A percentile compares a stretch with the other conserved stretches of the same genome.
Conservation (phyloP, 352 stramenopile species). For the Phytophthora cactorum region DNA sequence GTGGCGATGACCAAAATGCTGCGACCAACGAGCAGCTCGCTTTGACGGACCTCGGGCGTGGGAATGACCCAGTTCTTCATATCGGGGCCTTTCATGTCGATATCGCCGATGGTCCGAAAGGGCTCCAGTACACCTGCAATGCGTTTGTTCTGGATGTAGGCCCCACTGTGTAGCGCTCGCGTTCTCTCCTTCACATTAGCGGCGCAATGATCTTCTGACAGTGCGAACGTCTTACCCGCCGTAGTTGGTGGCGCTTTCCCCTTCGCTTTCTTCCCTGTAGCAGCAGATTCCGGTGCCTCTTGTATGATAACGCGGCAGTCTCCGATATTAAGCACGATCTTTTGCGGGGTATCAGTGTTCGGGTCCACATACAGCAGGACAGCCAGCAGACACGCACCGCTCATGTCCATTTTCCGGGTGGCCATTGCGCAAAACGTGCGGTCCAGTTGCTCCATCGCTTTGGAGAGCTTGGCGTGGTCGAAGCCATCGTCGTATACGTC, state of each 20-base stretch:
- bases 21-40: conserved; percentile 46
- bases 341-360: conserved; percentile 39
- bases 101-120: conserved; percentile 85
- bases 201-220: conserved; percentile 81
- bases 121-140: conserved; percentile 83
- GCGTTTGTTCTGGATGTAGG: conserved; percentile 69
- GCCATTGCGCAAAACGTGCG: conserved; percentile 48
- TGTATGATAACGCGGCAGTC: conserved; percentile 73
- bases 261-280: conserved; percentile 14
- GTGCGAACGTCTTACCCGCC: conserved; percentile 25
- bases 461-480: conserved; percentile 32
- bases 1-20: conserved; percentile 72
- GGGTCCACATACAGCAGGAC: conserved; percentile 60
- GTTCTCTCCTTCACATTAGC: conserved; percentile 60
- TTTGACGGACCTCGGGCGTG: conserved; percentile 66
- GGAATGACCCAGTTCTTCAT: conserved; percentile 83
- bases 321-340: conserved; percentile 75
- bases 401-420: conserved; percentile 50
- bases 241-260: conserved; percentile 3
- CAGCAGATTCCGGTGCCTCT: conserved; percentile 28
- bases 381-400: conserved; percentile 68
- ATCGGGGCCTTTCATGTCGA: conserved; percentile 76
- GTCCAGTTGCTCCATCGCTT: conserved; percentile 59
- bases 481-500: conserved; percentile 51
- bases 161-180: conserved; percentile 68